Evolutionary conservation across 768 basidiomycete genomes (phyloP).

Genomic region (Suillus discolor): DNA sequence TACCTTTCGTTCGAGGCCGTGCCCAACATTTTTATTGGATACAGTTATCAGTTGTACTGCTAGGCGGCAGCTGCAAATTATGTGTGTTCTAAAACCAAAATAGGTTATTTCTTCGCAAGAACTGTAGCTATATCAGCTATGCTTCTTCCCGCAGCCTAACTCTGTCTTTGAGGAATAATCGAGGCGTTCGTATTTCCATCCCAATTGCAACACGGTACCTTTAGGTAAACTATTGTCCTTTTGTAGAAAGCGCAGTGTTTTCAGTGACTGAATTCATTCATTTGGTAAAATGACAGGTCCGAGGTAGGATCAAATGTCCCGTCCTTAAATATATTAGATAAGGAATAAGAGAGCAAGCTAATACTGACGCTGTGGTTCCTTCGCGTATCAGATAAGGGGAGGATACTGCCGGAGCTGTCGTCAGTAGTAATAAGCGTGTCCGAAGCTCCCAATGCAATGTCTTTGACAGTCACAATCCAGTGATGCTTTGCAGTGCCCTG

Average conservation of each 20-base stretch:
- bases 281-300: not conserved
- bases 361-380: not conserved
- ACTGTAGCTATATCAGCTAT: not conserved
- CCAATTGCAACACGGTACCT: too few relatives aligned
- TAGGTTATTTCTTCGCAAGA: not conserved
- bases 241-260: not conserved
- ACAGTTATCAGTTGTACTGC: not conserved
- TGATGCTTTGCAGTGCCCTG: too few relatives aligned
- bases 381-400: constrained; percentile 57
- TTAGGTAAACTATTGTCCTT: not conserved
- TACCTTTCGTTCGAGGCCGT: not conserved
- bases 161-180: not conserved
- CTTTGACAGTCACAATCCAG: too few relatives aligned
- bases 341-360: too few relatives aligned
- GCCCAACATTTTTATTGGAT: not conserved
- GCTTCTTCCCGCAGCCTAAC: not conserved
- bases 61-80: not conserved
- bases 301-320: not conserved
- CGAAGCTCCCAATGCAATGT: too few relatives aligned
- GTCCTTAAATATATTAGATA: too few relatives aligned
- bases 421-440: too few relatives aligned
- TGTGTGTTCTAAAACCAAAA: not conserved
- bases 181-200: not conserved
- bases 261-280: not conserved
- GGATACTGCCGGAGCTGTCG: constrained; percentile 36